phyloP scores from a whole-genome alignment of 306 rosid genomes.

The Prunus fruticosa region DNA sequence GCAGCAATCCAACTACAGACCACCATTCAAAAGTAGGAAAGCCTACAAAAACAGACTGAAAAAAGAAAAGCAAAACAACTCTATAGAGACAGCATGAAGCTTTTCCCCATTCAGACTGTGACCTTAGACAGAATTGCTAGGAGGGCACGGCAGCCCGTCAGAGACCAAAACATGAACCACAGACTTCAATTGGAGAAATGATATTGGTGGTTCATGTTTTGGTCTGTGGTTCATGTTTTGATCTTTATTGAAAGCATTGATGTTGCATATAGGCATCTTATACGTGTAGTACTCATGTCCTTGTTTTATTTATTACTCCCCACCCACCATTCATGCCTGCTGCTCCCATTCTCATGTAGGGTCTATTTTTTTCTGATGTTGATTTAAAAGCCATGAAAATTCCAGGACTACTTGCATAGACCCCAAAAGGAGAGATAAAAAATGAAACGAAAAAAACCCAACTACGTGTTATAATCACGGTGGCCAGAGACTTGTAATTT shows the following conservation, averaged over 20 bases:
- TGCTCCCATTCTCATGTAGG: slow-evolving; percentile 26
- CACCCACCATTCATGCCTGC: slow-evolving; percentile 31
- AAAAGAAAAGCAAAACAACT: too few relatives aligned
- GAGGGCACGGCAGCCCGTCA: too few relatives aligned
- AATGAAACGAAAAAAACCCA: not conserved
- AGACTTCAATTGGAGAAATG: not conserved
- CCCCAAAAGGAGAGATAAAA: not conserved
- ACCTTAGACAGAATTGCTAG: too few relatives aligned
- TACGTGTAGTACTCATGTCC: slow-evolving; percentile 21
- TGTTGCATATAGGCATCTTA: slow-evolving; percentile 22
- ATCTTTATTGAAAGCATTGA: slow-evolving; percentile 23
- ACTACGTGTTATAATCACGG: too few relatives aligned
- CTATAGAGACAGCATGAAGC: too few relatives aligned
- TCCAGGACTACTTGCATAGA: slow-evolving; percentile 7
- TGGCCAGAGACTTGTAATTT: too few relatives aligned
- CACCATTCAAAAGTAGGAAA: too few relatives aligned
- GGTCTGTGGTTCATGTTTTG: too few relatives aligned
- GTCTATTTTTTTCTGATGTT: slow-evolving; percentile 33
- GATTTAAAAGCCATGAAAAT: slow-evolving; percentile 26
- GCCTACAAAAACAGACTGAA: too few relatives aligned
- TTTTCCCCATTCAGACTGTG: too few relatives aligned
- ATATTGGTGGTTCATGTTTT: slow-evolving; percentile 21
- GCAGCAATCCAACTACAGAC: too few relatives aligned
- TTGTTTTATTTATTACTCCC: slow-evolving; percentile 33
- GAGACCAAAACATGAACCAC: too few relatives aligned